These are phyloP conservation scores for Epichloe amarillans DNA, from an alignment of 2,329 filamentous ascomycete genomes.

Conservation along the genomic window DNA sequence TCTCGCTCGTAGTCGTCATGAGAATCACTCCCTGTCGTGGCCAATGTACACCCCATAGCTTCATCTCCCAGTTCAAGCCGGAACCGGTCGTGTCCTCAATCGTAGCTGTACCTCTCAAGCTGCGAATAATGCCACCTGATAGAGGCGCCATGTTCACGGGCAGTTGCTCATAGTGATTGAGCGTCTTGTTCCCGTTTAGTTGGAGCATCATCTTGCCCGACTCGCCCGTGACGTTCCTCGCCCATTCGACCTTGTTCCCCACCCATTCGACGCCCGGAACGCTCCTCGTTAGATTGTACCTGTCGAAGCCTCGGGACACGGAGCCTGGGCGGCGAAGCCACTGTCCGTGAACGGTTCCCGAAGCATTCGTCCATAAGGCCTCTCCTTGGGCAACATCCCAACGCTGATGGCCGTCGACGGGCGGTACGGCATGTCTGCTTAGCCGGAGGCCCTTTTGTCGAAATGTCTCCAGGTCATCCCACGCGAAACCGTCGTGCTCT, in stretches of 20 bases:
- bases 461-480: constrained; percentile 58
- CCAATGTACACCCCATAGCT: constrained; percentile 76
- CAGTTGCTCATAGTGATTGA: constrained; percentile 30
- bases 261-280: constrained; percentile 55
- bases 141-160: constrained; percentile 20
- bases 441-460: constrained; percentile 50
- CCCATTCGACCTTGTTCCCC: constrained; percentile 45
- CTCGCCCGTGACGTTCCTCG: constrained; percentile 65
- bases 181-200: constrained; percentile 41
- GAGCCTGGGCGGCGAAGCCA: constrained; percentile 51
- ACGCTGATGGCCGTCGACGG: constrained; percentile 26
- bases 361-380: constrained; percentile 62
- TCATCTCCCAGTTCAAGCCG: constrained; percentile 67
- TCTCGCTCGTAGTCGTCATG: constrained; percentile 82
- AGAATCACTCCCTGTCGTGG: constrained; percentile 66
- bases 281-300: constrained; percentile 51
- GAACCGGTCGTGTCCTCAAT: constrained; percentile 55
- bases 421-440: constrained; percentile 37
- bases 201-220: constrained; percentile 58
- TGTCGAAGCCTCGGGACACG: constrained; percentile 31
- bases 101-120: constrained; percentile 55
- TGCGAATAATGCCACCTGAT: constrained; percentile 45
- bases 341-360: constrained; percentile 61
- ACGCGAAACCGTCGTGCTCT: constrained; percentile 60
- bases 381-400: constrained; percentile 26